Percentiles rank a stretch among this genome's conserved stretches.
These are phyloP conservation scores for Sarocladiaceae sp. DNA, from an alignment of 2,329 filamentous ascomycete species.

Conservation along the genomic window DNA sequence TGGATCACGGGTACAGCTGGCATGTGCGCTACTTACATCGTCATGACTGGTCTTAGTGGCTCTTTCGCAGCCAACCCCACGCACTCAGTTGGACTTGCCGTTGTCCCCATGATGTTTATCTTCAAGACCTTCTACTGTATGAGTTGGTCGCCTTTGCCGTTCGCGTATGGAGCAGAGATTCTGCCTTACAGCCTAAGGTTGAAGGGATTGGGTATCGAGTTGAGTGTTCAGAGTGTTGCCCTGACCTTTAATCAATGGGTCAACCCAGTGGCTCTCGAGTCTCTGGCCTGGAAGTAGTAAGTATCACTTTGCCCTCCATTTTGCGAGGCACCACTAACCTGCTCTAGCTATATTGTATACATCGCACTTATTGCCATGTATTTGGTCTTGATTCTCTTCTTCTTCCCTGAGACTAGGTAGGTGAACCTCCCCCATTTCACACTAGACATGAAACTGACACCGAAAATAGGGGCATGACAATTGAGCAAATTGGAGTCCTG, in stretches of 20 bases:
- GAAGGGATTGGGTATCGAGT: conserved; percentile 9
- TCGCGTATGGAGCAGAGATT: conserved; percentile 44
- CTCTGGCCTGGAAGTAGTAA: conserved; percentile 19
- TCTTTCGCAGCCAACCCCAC: conserved; percentile 20
- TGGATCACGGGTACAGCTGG: conserved; percentile 5
- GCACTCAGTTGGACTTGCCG: conserved; percentile 21
- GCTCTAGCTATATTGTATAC: conserved; percentile 11
- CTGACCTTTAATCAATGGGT: conserved; percentile 20
- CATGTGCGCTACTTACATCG: conserved; percentile 24
- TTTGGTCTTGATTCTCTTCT: conserved; percentile 16
- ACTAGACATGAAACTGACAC: not conserved
- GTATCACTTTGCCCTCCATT: not conserved
- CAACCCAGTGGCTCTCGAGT: conserved; percentile 18
- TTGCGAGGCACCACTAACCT: not conserved
- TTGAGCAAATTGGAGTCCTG: conserved; percentile 10
- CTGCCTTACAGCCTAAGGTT: conserved; percentile 34
- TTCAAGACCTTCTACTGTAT: conserved; percentile 43
- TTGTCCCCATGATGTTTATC: conserved; percentile 25
- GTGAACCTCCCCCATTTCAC: not conserved
- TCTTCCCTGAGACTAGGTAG: conserved; percentile 19
- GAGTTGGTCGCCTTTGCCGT: conserved; percentile 46
- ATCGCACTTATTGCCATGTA: conserved; percentile 18
- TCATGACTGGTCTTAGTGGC: conserved; percentile 25
- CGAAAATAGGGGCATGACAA: conserved; percentile 7
- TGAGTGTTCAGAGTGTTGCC: conserved; percentile 12